Evolutionary conservation across 371 early-diverging fungal genomes (phyloP).

Genomic region (Actinomortierella ambigua): DNA sequence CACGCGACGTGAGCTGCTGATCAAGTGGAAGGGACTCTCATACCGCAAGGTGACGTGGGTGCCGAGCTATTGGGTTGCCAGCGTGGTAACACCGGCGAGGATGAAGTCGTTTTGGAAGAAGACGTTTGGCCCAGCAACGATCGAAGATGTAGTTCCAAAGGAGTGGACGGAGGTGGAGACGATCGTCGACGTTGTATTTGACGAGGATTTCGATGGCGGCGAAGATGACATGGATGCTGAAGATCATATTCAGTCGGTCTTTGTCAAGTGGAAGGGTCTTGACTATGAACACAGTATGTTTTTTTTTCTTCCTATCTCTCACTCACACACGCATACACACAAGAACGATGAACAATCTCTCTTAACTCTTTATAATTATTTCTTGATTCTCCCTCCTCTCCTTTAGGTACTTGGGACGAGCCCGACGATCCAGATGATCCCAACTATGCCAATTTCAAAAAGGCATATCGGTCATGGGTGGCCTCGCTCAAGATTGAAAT

Average conservation of each 20-base stretch:
- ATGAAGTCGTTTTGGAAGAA: conserved; percentile 38
- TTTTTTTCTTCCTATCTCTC: not conserved
- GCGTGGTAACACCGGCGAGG: conserved; percentile 24
- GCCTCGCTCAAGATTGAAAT: conserved; percentile 48
- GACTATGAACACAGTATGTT: conserved; percentile 58
- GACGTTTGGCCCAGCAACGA: conserved; percentile 9
- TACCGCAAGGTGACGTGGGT: conserved; percentile 67
- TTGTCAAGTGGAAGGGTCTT: conserved; percentile 50
- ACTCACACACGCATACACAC: no score
- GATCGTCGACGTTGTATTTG: conserved; percentile 50
- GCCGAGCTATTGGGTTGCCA: conserved; percentile 50
- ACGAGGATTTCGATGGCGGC: conserved; percentile 41
- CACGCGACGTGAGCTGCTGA: conserved; percentile 45
- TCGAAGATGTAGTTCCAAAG: conserved; percentile 36
- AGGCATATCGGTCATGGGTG: conserved; percentile 39
- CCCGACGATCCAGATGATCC: conserved; percentile 47
- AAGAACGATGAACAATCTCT: not conserved
- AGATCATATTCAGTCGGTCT: conserved; percentile 47
- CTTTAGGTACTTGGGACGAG: conserved; percentile 46
- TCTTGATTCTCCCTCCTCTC: not conserved
- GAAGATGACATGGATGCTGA: conserved; percentile 38
- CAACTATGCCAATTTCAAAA: conserved; percentile 37
- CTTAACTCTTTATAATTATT: not conserved
- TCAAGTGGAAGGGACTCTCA: conserved; percentile 62
- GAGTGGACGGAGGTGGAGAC: conserved; percentile 55